A percentile compares a stretch with the other conserved stretches of the same genome.
Conservation (phyloP, 495 filamentous ascomycete genomes). For the Pyronema omphalodes region DNA sequence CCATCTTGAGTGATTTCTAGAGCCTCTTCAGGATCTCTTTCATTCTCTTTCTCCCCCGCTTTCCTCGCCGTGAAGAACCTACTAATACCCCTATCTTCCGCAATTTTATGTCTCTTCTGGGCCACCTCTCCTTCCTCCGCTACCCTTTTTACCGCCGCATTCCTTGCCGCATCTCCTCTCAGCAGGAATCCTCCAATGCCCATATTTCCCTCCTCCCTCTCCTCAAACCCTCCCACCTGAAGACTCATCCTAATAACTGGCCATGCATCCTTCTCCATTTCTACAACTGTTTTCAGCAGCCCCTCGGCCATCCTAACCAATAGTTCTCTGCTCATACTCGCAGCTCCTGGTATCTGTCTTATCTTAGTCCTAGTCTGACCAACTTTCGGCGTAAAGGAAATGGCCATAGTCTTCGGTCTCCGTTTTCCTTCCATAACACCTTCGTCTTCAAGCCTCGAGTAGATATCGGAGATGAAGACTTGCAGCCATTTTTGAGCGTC, state of each 20-base stretch:
- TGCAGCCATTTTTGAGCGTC: conserved; percentile 72
- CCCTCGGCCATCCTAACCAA: conserved; percentile 61
- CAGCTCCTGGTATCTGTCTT: conserved; percentile 58
- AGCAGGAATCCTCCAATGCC: conserved; percentile 73
- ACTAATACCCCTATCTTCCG: conserved; percentile 38
- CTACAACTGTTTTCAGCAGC: conserved; percentile 55
- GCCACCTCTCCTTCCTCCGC: conserved; percentile 20
- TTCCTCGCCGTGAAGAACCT: conserved; percentile 35
- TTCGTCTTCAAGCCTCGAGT: conserved; percentile 74
- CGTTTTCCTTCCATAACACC: conserved; percentile 78
- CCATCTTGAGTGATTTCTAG: conserved; percentile 7
- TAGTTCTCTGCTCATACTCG: conserved; percentile 47
- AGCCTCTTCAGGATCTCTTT: neutral
- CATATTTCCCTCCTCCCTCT: conserved; percentile 61
- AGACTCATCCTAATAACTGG: conserved; percentile 73
- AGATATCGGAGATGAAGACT: conserved; percentile 88
- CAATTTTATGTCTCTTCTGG: conserved; percentile 30
- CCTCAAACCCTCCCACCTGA: conserved; percentile 77
- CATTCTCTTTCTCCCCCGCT: conserved; percentile 1
- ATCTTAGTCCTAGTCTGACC: conserved; percentile 53
- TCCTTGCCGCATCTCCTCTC: conserved; percentile 55
- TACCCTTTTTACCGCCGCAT: conserved; percentile 17
- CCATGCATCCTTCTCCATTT: conserved; percentile 66
- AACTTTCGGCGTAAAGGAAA: conserved; percentile 46
- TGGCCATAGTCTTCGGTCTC: conserved; percentile 62